Evolutionary conservation across 805 yeast genomes (phyloP), one percentile per base, ranked within the genome.

Genomic region (Yamadazyma kitorensis): DNA sequence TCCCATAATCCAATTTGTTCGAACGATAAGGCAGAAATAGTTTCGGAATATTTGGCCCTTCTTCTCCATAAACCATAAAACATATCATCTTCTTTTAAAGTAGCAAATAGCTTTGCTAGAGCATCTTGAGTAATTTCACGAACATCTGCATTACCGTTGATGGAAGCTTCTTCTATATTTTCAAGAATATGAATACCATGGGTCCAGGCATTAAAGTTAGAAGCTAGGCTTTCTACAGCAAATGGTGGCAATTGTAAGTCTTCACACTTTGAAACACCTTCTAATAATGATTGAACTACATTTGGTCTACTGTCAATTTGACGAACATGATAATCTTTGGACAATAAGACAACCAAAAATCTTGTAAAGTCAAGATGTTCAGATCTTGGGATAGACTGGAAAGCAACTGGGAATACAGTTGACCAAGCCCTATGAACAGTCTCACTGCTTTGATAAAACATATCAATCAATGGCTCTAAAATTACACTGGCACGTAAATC

Each of bases 51-150:
- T 59, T 91, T 91, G 6, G 98, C 95, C 39, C 97, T 74, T 56
- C 98, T 74, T 63, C 98, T 78, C 99, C 99, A 93, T 45, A 88
- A 70, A 3, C 99, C 99, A 55, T 93, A 93, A 55, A 89, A 93
- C 89, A 91, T 85, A 51, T 93, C 98, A 35, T 86, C 95, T 50
- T 93, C 98, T 48, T 87, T 94, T 34, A 93, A 61, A 6, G 83
- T 78, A 4, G 95, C 81, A 50, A 91, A 93, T 57, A 91, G 65
- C 59, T 94, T 97, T 22, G 88, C 78, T 27, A 93, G 61, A 0
- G 98, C 96, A 61, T 93, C 98, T 41, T 83, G 81, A 37, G 86
- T 87, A 3, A 88, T 81, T 38, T 89, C 96, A 17, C 81, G 73
- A 11, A 91, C 86, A 39, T 81, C 81, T 8, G 78, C 70, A 48